A percentile compares a stretch with the other conserved stretches of the same genome.
Conservation (phyloP, 305 asterid species). For the Solanum hybrid region DNA sequence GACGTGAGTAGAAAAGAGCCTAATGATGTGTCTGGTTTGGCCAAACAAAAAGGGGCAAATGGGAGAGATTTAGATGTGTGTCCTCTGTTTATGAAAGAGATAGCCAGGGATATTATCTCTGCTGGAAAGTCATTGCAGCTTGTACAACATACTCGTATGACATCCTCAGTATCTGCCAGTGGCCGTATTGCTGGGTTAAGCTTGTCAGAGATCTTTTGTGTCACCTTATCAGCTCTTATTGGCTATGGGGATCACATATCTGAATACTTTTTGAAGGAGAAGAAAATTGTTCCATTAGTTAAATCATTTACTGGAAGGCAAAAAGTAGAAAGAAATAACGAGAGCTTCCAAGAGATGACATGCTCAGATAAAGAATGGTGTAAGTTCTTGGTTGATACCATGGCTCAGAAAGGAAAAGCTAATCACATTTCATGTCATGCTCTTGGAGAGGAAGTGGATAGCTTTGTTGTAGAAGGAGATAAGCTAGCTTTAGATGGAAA, state of each 20-base stretch:
- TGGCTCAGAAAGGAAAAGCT: constrained; percentile 33
- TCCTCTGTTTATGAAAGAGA: constrained; percentile 69
- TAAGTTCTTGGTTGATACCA: constrained; percentile 51
- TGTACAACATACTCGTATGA: constrained; percentile 60
- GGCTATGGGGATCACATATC: constrained; percentile 70
- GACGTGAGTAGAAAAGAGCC: constrained; percentile 37
- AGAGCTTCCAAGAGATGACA: constrained; percentile 17
- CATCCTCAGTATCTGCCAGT: constrained; percentile 34
- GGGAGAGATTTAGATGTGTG: constrained; percentile 46
- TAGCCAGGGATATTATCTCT: constrained; percentile 76
- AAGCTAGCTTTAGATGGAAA: constrained; percentile 13
- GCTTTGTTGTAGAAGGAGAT: constrained; percentile 19
- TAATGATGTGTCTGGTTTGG: constrained; percentile 32
- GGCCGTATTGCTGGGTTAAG: constrained; percentile 54
- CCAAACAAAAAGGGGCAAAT: constrained; percentile 38
- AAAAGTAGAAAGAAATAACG: constrained; percentile 20
- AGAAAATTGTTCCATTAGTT: constrained; percentile 30
- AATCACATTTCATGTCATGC: constrained; percentile 16
- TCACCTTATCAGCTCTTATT: constrained; percentile 73
- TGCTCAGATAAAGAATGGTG: constrained; percentile 55
- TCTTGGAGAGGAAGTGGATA: constrained; percentile 20
- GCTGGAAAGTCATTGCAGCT: constrained; percentile 98
- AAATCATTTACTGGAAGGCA: constrained; percentile 22
- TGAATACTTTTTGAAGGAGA: constrained; percentile 45
- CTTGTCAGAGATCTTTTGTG: constrained; percentile 82